Base-by-base conservation (phyloP, 1,284 basidiomycete species). In the Stygiomarasmius scandens region DNA sequence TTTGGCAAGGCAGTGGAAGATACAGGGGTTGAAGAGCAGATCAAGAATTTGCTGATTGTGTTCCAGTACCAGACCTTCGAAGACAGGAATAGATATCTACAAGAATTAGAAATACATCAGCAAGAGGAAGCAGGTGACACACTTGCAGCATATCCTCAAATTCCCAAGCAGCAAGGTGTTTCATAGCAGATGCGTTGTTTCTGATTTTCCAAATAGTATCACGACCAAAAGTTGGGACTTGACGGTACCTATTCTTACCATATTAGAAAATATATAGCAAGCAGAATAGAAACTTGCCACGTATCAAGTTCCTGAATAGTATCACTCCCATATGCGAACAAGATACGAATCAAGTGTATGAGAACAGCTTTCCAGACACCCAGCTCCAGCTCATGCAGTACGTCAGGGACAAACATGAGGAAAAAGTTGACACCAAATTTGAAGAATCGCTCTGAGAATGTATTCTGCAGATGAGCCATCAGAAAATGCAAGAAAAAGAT, bases 341-440 rank as follows among this genome's bases (percentile, higher is more conserved):
- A 45, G 20, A 69, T 63, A 2, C 66, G 56, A 2, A 69, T 60
- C 3, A 68, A 62, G 49, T 69, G 68, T 5, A 44, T 61, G 36
- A 69, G 63, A 11, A 62, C 19, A 22, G 53, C 54, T 46, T 65
- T 66, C 63, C 65, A 69, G 2, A 66, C 64, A 0, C 67, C 66
- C 44, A 67, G 57, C 50, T 68, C 65, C 14, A 63, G 47, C 38
- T 58, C 56, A 43, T 53, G 56, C 16, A 59, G 59, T 3, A 66
- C 23, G 55, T 68, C 66, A 11, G 62, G 51, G 2, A 61, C 54
- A 36, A 68, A 49, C 36, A 63, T 63, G 2, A 44, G 11, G 43
- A 32, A 46, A 46, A 49, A 52, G 43, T 60, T 51, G 22, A 58
- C 47, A 9, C 56, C 47, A 38, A 52, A 34, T 8, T 19, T 16